These are phyloP conservation scores for Silene conica DNA, from an alignment of 148 eudicot genomes.

Conservation along the genomic window DNA sequence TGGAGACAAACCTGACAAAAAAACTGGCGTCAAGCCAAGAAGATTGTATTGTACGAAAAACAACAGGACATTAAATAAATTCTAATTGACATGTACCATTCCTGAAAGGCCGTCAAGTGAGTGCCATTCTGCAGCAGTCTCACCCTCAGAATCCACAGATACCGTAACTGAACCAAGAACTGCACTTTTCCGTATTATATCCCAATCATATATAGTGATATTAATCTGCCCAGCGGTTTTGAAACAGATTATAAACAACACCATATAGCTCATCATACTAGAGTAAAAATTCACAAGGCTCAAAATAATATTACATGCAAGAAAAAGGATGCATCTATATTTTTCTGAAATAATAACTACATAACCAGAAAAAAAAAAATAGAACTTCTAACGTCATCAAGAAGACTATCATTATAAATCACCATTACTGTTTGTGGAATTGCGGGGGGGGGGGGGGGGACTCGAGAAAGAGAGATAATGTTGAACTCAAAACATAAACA, in stretches of 20 bases:
- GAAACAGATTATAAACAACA: neutral
- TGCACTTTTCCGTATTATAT: conserved; percentile 89
- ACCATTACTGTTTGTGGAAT: neutral
- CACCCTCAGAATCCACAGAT: conserved; percentile 69
- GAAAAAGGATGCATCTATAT: neutral
- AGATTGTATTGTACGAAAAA: neutral
- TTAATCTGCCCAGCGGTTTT: conserved; percentile 52
- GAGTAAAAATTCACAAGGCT: neutral
- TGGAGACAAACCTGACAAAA: conserved; percentile 75
- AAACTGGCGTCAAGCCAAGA: conserved; percentile 10
- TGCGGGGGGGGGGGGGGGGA: neutral
- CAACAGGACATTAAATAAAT: neutral
- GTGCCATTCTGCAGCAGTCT: conserved; percentile 78
- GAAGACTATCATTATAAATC: neutral
- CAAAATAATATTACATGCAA: neutral
- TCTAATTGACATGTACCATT: conserved; percentile 43
- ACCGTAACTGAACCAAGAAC: conserved; percentile 78
- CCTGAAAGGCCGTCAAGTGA: conserved; percentile 75
- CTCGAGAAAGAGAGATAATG: neutral
- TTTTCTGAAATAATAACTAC: no score
- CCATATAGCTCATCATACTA: neutral
- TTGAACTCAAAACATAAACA: neutral
- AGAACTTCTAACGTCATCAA: neutral
- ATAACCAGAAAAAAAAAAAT: neutral
- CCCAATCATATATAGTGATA: conserved; percentile 94